Base-by-base conservation (phyloP, 352 stramenopile species). In the Phytophthora palmivora region DNA sequence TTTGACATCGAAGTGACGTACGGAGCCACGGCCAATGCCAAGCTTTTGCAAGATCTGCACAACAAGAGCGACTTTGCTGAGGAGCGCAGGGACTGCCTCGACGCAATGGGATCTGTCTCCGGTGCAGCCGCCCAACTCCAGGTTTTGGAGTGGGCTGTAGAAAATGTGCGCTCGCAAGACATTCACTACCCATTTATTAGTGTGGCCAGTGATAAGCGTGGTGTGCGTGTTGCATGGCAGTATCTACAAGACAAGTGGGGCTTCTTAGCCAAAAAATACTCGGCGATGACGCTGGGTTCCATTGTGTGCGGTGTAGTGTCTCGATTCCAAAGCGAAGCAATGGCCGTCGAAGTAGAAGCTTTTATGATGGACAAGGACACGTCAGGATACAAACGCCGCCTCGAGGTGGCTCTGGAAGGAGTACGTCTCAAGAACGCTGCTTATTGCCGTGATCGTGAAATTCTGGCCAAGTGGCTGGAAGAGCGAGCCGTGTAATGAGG, bases 71-170 rank as follows among this genome's bases (percentile, higher is more conserved):
- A 91, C 33, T 82, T 90, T 54, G 74, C 70, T 0, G 83, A 94
- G 50, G 74, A 94, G 62, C 87, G 87, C 30, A 65, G 69, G 12
- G 79, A 91, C 60, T 90, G 74, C 38, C 54, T 95, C 33, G 19
- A 53, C 12, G 77, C 77, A 3, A 77, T 95, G 42, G 84, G 84
- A 7, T 73, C 56, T 24, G 72, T 90, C 11, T 70, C 76, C 18
- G 55, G 76, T 39, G 49, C 67, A 18, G 36, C 55, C 11, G 33
- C 74, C 6, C 87, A 94, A 60, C 67, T 67, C 30, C 73, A 87
- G 44, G 78, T 90, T 11, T 72, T 96, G n/a, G 76, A 93, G 43
- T 96, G 84, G 79, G 74, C 80, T 2, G 52, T 97, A 3, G 68
- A 76, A 11, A 77, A 78, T 34, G 81, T 94, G 9, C 81, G 84